A percentile compares a stretch with the other conserved stretches of the same genome.
phyloP scores from a whole-genome alignment of 305 asterid genomes.

The Caryopteris hybrid region DNA sequence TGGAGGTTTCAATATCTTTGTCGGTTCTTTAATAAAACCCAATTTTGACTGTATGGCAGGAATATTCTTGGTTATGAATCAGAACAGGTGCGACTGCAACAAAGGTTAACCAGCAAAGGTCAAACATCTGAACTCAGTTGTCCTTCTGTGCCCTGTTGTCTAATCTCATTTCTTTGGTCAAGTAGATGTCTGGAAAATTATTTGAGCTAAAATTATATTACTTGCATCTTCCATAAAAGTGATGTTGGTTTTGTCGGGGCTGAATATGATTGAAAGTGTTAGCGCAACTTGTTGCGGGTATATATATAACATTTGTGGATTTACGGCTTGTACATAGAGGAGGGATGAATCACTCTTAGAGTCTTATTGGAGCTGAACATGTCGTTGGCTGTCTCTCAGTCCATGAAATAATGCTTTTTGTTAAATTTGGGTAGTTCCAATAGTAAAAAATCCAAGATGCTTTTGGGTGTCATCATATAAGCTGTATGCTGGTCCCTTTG shows the following conservation, averaged over 20 bases:
- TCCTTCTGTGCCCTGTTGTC: slow-evolving; percentile 8
- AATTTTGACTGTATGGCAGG: slow-evolving; percentile 46
- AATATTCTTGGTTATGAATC: slow-evolving; percentile 55
- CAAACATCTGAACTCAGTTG: slow-evolving; percentile 18
- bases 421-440: no score
- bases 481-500: no score
- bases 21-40: slow-evolving; percentile 2
- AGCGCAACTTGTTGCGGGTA: not conserved
- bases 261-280: not conserved
- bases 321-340: not conserved
- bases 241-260: not conserved
- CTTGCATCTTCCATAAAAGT: not conserved
- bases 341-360: not conserved
- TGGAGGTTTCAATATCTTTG: not conserved
- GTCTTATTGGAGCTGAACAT: no score
- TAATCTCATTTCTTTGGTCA: slow-evolving; percentile 3
- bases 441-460: no score
- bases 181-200: not conserved
- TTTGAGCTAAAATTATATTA: not conserved
- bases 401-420: no score
- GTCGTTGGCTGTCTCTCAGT: no score
- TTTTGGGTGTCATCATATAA: no score
- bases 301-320: not conserved
- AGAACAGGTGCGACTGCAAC: slow-evolving; percentile 60
- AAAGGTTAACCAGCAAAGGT: slow-evolving; percentile 60